Base-by-base conservation (phyloP, 148 eudicot species). In the Nyssa sinensis region DNA sequence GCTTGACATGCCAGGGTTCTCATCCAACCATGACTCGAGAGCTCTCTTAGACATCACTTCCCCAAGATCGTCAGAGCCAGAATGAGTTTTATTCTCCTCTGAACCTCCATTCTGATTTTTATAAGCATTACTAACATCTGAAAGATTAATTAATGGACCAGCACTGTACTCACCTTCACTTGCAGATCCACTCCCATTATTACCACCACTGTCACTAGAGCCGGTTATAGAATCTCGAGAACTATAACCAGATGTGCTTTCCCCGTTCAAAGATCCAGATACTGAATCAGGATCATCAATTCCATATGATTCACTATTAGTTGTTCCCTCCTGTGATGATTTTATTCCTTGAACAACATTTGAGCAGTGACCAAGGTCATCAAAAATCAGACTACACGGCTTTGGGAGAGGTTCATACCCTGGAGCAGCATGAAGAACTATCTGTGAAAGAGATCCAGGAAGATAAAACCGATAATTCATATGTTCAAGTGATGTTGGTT, bases 391-490 rank as follows among this genome's bases (percentile, higher is more conserved):
- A 77, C 94, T 89, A 84, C 91, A 86, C 64, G 99, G 97, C 69
- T 86, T 82, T 23, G 97, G 99, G 37, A 95, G 96, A 84, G 99
- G 94, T 84, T 95, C 97, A 67, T 95, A 95, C 29, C 97, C 96
- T 44, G 97, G 97, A 69, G 97, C 99, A 63, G 99, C 97, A 84
- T 95, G 99, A 63, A 93, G 90, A 81, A 95, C 99, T 75, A 95
- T 87, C 80, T 89, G 97, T n/a, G 99, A 95, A 77, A 95, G 99
- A 72, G 99, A 95, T 31, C 97, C 99, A 68, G 99, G 99, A 79
- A 95, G 97, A 83, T 91, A 95, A 75, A 90, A 90, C 34, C 96
- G 89, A 51, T 85, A 82, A 74, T 78, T 81, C 51, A 79, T 74
- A 68, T 87, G 79, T 85, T 86, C 89, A 63, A 81, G 57, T 57